These are phyloP conservation scores for Rosa persica DNA, from an alignment of 306 rosid species.

Conservation along the genomic window DNA sequence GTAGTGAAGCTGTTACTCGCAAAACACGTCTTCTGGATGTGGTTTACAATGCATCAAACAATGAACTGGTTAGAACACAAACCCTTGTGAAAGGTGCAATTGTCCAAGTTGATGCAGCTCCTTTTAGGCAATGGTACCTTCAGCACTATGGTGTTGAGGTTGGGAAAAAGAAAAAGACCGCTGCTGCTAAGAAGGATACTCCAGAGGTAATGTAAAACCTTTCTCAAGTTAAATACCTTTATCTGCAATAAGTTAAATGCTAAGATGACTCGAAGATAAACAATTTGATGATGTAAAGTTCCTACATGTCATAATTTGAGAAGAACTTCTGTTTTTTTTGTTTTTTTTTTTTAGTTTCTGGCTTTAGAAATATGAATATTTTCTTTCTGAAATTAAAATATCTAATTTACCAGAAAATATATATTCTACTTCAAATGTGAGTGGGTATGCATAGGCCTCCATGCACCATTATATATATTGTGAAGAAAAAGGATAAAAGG, in stretches of 20 bases:
- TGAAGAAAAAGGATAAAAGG: neutral
- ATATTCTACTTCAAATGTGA: neutral
- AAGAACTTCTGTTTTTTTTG: too few relatives aligned
- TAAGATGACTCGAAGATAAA: neutral
- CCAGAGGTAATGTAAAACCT: slow-evolving; percentile 29
- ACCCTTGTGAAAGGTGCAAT: slow-evolving; percentile 48
- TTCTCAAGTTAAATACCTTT: neutral
- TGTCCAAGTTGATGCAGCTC: slow-evolving; percentile 49
- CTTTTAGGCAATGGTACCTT: slow-evolving; percentile 48
- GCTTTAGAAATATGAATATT: too few relatives aligned
- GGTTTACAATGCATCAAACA: slow-evolving; percentile 48
- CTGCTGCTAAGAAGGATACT: slow-evolving; percentile 38
- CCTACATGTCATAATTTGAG: neutral
- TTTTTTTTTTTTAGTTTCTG: too few relatives aligned
- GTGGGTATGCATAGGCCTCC: neutral
- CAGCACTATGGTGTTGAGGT: slow-evolving; percentile 44
- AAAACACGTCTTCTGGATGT: slow-evolving; percentile 49
- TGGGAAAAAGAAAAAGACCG: slow-evolving; percentile 43
- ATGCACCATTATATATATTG: neutral
- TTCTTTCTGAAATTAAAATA: too few relatives aligned
- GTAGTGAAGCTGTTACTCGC: slow-evolving; percentile 40
- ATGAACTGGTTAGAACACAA: slow-evolving; percentile 52
- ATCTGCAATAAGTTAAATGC: neutral
- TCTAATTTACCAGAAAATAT: too few relatives aligned
- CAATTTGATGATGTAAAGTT: neutral